phyloP scores from a whole-genome alignment of 345 rosid genomes.

The Syzygium grande region DNA sequence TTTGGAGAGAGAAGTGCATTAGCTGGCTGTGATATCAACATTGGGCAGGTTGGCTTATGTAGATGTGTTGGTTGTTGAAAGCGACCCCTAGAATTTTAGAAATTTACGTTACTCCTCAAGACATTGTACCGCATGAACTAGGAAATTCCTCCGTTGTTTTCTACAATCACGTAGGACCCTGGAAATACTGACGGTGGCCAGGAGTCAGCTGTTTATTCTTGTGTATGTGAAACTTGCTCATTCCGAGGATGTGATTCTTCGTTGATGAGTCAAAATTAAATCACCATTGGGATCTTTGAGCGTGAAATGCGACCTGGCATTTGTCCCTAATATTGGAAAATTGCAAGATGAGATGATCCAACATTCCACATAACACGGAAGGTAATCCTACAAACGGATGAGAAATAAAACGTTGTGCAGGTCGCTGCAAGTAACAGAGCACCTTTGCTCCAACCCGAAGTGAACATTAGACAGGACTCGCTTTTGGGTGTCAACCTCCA shows the following conservation, averaged over 20 bases:
- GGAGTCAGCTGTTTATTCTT: neutral
- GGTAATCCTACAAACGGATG: neutral
- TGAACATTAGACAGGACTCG: neutral
- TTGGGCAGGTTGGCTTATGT: neutral
- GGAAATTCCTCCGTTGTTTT: neutral
- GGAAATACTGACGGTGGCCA: neutral
- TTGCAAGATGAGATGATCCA: neutral
- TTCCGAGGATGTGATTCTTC: neutral
- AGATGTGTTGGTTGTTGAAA: neutral
- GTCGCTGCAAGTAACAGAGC: neutral
- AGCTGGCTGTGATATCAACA: neutral
- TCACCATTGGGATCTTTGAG: neutral
- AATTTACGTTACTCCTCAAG: accelerated
- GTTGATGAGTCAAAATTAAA: accelerated
- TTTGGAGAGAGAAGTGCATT: neutral
- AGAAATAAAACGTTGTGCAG: neutral
- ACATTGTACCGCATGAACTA: neutral
- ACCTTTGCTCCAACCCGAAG: neutral
- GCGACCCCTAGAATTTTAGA: neutral
- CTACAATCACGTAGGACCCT: neutral
- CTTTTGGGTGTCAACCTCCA: neutral
- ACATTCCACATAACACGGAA: accelerated
- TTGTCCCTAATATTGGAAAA: neutral
- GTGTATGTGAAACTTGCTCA: neutral
- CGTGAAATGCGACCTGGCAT: neutral